Evolutionary conservation across 768 basidiomycete genomes (phyloP), one percentile per base, ranked within the genome.

Genomic region (Lentinus tigrinus): DNA sequence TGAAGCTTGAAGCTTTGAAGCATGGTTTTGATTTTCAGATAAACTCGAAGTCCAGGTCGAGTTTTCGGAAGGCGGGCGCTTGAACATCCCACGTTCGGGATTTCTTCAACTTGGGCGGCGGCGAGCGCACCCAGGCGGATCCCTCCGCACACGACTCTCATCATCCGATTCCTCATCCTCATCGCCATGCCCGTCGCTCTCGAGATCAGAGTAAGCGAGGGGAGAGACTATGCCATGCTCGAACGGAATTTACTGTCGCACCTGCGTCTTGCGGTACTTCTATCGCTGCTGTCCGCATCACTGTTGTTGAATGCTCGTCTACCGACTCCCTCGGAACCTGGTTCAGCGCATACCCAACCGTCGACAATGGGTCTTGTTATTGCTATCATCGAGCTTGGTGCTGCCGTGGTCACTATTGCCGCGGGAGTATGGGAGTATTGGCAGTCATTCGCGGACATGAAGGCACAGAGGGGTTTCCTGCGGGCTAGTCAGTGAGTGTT

Each of bases 191-290:
- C 65, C 6, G 60, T 59, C 1, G 47, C 50, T 37, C 47, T 65
- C 6, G 53, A 65, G 27, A 70, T 67, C 48, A 56, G 54, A 7
- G 69, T 67, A 31, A 74, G 88, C 62, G 75, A 76, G 6, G 86
- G 87, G n/a, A 78, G 88, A 65, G 89, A 91, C 68, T 89, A 83
- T 60, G 86, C 82, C 70, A 89, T 91, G 88, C 78, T 91, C 14
- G 89, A 91, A 70, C 79, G 89, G 51, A 91, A 91, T 63, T 74
- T 89, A 49, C 75, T 91, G 31, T 80, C 88, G 0, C 85, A 91
- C 66, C 58, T 88, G 54, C 88, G 84, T 64, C 78, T 91, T 26
- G 85, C 82, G 5, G 73, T 89, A 10, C 72, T 91, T 23, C 75
- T 91, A 27, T 80, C 81, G 8, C 74, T 91, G 1, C 70, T 89